These are phyloP conservation scores for Erysimum cheiranthoides DNA, from an alignment of 345 rosid genomes.

Conservation along the genomic window DNA sequence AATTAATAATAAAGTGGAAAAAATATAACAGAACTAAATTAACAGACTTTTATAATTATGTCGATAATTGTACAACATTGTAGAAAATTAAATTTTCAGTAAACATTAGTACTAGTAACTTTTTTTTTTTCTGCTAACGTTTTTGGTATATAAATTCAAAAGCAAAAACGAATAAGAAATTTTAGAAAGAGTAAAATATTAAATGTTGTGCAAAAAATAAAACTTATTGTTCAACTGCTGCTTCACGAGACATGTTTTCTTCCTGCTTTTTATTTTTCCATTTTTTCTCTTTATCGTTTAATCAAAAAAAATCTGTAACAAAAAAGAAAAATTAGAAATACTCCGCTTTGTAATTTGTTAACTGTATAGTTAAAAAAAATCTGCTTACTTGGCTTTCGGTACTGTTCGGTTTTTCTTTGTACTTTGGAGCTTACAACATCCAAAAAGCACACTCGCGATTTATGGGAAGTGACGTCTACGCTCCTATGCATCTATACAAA, in stretches of 20 bases:
- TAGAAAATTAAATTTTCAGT: neutral
- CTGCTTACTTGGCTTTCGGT: constrained; percentile 42
- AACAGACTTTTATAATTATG: constrained; percentile 5
- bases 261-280: constrained; percentile 9
- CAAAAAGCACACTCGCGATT: constrained; percentile 17
- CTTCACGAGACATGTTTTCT: constrained; percentile 45
- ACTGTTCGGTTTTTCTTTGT: constrained; percentile 37
- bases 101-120: neutral
- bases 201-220: constrained; percentile 22
- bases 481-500: neutral
- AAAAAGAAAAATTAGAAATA: too few species aligned
- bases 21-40: constrained; percentile 1
- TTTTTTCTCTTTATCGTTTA: neutral
- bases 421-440: constrained; percentile 39
- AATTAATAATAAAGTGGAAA: neutral
- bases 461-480: constrained; percentile 32
- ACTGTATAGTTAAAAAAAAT: neutral
- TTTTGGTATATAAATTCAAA: neutral
- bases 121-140: neutral
- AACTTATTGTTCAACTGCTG: constrained; percentile 37
- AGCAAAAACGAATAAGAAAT: neutral
- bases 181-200: constrained; percentile 14
- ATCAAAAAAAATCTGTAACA: neutral
- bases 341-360: too few species aligned
- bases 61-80: neutral